Evolutionary conservation across 2,329 filamentous ascomycete species (phyloP).

Genomic region (Exophiala oligosperma): DNA sequence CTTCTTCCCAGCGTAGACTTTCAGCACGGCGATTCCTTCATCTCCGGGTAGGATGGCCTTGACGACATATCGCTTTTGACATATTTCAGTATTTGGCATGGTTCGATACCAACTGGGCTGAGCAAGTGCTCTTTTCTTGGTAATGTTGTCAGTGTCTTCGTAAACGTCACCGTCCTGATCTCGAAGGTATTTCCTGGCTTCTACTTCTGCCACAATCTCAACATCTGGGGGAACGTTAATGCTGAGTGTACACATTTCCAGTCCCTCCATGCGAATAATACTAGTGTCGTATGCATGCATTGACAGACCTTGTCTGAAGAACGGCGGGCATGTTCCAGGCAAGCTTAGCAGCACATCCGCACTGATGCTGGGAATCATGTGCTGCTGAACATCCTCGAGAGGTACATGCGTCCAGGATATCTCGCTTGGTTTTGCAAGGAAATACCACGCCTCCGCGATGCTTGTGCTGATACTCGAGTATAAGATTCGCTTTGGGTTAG

Average conservation of each 20-base stretch:
- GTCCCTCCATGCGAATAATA: constrained; percentile 77
- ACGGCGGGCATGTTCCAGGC: constrained; percentile 81
- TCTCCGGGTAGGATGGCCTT: constrained; percentile 91
- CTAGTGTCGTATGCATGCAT: constrained; percentile 92
- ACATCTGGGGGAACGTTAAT: constrained; percentile 86
- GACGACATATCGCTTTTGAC: constrained; percentile 82
- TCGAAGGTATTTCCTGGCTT: constrained; percentile 74
- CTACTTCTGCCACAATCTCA: constrained; percentile 89
- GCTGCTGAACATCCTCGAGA: constrained; percentile 82
- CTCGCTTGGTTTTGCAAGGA: constrained; percentile 83
- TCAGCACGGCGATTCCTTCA: constrained; percentile 82
- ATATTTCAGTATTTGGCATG: constrained; percentile 22
- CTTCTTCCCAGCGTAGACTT: constrained; percentile 89
- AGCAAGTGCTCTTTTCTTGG: constrained; percentile 82
- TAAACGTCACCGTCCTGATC: constrained; percentile 91
- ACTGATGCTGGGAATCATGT: constrained; percentile 84
- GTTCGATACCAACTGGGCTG: constrained; percentile 90
- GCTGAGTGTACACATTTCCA: constrained; percentile 90
- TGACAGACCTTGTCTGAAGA: constrained; percentile 78
- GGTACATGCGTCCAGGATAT: constrained; percentile 96
- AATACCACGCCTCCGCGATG: constrained; percentile 85
- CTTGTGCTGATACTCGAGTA: constrained; percentile 74
- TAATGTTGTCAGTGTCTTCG: constrained; percentile 76
- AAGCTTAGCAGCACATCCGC: constrained; percentile 84
- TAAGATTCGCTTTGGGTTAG: constrained; percentile 73